Evolutionary conservation across 352 stramenopile species (phyloP).

Genomic region (Globisporangium alternatum): DNA sequence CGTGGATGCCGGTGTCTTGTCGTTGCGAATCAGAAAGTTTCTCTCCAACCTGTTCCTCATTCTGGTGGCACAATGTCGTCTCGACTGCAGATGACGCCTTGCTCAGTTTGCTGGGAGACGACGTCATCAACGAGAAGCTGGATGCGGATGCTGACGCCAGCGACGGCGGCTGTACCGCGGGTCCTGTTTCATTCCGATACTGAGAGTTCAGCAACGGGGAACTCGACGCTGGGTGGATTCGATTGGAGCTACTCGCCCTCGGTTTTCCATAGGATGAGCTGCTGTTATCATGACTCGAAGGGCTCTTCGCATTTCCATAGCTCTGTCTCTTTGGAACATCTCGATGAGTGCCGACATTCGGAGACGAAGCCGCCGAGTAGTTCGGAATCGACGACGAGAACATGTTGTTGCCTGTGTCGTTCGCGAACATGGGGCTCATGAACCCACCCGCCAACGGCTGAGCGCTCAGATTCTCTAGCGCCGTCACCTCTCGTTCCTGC

Average conservation of each 20-base stretch:
- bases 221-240: conserved; percentile 10
- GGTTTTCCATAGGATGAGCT: background rate
- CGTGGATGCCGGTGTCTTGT: conserved; percentile 7
- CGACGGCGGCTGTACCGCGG: background rate
- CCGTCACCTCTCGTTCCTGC: conserved; percentile 46
- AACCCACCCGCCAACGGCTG: conserved; percentile 24
- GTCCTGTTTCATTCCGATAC: background rate
- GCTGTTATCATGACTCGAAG: background rate
- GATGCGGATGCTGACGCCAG: background rate
- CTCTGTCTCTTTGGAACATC: conserved; percentile 4
- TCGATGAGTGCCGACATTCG: background rate
- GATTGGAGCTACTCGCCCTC: conserved; percentile 1
- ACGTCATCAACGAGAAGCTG: conserved; percentile 14
- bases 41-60: background rate
- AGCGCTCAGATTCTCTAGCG: conserved; percentile 39
- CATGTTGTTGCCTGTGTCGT: background rate
- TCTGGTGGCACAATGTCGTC: background rate
- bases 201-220: conserved; percentile 4
- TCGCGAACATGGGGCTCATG: background rate
- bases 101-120: conserved; percentile 10
- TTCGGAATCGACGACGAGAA: conserved; percentile 3
- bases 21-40: background rate
- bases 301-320: background rate
- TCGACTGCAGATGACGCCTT: background rate
- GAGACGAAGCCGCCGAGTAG: background rate